phyloP scores from a whole-genome alignment of 495 filamentous ascomycete species.

The Evernia prunastri region DNA sequence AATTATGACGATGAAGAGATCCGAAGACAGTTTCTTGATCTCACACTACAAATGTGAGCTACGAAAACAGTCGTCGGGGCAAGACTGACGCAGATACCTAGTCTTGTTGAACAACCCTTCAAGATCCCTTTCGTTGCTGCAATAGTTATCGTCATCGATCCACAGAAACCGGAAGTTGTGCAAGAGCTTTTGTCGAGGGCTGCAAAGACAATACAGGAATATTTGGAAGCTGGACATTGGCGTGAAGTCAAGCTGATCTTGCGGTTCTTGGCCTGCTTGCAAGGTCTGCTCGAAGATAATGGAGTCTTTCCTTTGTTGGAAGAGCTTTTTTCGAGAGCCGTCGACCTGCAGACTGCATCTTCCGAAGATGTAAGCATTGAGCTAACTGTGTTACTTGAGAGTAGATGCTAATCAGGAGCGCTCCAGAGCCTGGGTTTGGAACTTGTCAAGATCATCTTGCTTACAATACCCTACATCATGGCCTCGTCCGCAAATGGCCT shows the following conservation, averaged over 20 bases:
- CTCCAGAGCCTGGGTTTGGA: slow-evolving; percentile 62
- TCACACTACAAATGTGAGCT: slow-evolving; percentile 66
- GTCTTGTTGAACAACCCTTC: slow-evolving; percentile 81
- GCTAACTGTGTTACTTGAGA: not conserved
- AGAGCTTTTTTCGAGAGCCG: slow-evolving; percentile 75
- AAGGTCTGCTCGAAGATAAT: slow-evolving; percentile 70
- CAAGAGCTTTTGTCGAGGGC: slow-evolving; percentile 59
- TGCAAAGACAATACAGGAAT: slow-evolving; percentile 49
- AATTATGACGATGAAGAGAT: slow-evolving; percentile 77
- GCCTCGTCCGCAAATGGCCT: slow-evolving; percentile 58
- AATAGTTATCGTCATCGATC: slow-evolving; percentile 68
- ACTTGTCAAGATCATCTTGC: slow-evolving; percentile 88
- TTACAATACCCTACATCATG: slow-evolving; percentile 88
- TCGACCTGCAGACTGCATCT: slow-evolving; percentile 82
- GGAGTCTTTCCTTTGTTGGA: slow-evolving; percentile 81
- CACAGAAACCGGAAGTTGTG: slow-evolving; percentile 62
- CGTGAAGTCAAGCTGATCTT: slow-evolving; percentile 83
- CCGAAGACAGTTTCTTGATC: slow-evolving; percentile 58
- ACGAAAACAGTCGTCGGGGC: not conserved
- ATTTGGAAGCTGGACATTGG: slow-evolving; percentile 69
- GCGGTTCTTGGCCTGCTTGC: slow-evolving; percentile 78
- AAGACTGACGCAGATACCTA: slow-evolving; percentile 23
- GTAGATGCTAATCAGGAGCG: slow-evolving; percentile 25
- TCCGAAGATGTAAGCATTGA: slow-evolving; percentile 70
- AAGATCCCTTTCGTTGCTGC: slow-evolving; percentile 91